Evolutionary conservation across 1,139 yeast species (phyloP), one percentile per base, ranked within the genome.

Genomic region (Suhomyces choctaworum): DNA sequence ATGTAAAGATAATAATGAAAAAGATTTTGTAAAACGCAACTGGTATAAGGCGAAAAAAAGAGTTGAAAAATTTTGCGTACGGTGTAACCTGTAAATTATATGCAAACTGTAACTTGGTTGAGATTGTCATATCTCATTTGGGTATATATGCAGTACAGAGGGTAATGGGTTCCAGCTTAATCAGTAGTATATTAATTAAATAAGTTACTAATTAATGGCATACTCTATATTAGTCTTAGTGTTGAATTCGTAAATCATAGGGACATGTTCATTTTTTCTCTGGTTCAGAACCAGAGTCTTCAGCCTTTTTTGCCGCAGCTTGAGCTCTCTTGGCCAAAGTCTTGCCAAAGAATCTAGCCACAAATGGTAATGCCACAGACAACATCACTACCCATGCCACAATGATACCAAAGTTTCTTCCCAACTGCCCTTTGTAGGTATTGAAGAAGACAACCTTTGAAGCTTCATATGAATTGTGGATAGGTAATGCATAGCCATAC

Each of bases 401-500:
- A 37, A 82, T 49, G 2, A 82, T 60, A 27, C 83, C 86, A 29
- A 77, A 64, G 47, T 78, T 70, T 42, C 78, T 54, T 3, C 86
- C 87, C 49, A 82, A 43, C 15, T 69, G 52, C 1, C 78, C 78
- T 50, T 73, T 78, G 52, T 76, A 73, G 2, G 82, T 58, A 48
- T 78, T 62, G 46, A 79, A 71, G 39, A 82, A 66, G 11, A 82
- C 65, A 3, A 81, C 82, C 50, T 75, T 73, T 45, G 67, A 66
- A 16, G 76, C 65, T 42, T 76, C 81, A 31, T 67, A 72, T 0
- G 79, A 73, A 47, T 81, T 80, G 50, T 75, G 76, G 44, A 82
- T 69, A 1, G 90, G 90, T 60, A 80, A 60, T 14, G 76, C 81
- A 51, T 80, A 80, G 6, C 89, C 88, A 54, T 74, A 79, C 31